These are phyloP conservation scores for Amanita polypyramis DNA, from an alignment of 768 basidiomycete genomes.

Conservation along the genomic window DNA sequence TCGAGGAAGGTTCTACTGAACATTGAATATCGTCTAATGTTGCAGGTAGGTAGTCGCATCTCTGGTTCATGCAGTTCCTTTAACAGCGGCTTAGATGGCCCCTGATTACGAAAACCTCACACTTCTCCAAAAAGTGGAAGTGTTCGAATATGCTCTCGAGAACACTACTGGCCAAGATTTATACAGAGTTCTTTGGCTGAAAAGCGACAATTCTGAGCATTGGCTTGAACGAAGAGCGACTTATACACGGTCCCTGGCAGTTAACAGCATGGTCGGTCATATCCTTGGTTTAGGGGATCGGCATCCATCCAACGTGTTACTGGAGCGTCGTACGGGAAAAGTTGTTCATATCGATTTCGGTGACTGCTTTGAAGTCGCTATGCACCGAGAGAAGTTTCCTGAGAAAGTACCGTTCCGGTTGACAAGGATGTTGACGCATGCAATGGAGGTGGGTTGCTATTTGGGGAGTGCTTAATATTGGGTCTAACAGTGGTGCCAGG, in stretches of 20 bases:
- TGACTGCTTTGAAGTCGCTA: conserved; percentile 97
- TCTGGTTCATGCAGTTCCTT: neutral
- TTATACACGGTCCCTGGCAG: conserved; percentile 90
- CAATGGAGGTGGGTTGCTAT: conserved; percentile 82
- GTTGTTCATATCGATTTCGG: conserved; percentile 98
- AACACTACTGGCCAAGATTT: conserved; percentile 98
- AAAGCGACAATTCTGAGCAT: conserved; percentile 90
- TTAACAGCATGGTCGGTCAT: conserved; percentile 98
- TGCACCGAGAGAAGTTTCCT: conserved; percentile 97
- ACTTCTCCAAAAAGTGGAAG: conserved; percentile 94
- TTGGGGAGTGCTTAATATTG: neutral
- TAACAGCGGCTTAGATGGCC: conserved; percentile 66
- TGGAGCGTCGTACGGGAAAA: conserved; percentile 77
- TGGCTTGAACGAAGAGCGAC: conserved; percentile 96
- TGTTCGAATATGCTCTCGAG: conserved; percentile 97
- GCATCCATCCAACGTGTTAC: conserved; percentile 84
- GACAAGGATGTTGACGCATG: conserved; percentile 96
- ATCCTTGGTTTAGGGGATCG: conserved; percentile 94
- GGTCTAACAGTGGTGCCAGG: conserved; percentile 31
- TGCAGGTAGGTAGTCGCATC: conserved; percentile 55
- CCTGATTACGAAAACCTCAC: conserved; percentile 95
- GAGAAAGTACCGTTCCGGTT: conserved; percentile 98
- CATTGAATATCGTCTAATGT: conserved; percentile 97
- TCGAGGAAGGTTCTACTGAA: conserved; percentile 93
- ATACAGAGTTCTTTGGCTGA: conserved; percentile 94